Percentiles rank a stretch among this genome's conserved stretches.
Conservation (phyloP, 2,329 filamentous ascomycete species). For the Tolypocladium cylindrosporum region DNA sequence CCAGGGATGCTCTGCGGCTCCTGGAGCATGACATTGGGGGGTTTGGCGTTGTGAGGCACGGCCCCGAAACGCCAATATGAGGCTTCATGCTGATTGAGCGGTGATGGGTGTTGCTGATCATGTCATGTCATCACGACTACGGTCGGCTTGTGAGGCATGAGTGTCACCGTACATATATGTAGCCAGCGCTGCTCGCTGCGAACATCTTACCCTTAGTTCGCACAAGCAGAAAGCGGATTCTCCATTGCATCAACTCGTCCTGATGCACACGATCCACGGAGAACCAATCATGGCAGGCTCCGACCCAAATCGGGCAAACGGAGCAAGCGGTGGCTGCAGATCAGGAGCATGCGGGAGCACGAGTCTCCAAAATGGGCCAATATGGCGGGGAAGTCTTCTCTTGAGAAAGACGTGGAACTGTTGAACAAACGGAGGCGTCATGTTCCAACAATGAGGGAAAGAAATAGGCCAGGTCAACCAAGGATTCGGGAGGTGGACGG, state of each 20-base stretch:
- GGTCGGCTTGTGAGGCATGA: no score
- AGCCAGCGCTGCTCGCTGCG: no score
- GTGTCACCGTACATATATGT: no score
- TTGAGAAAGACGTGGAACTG: neutral
- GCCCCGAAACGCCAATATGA: neutral
- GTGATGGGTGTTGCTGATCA: no score
- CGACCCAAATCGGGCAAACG: neutral
- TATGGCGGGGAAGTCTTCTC: constrained; percentile 8
- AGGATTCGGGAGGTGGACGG: no score
- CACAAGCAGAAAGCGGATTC: no score
- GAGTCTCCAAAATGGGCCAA: constrained; percentile 15
- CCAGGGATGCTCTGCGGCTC: constrained; percentile 26
- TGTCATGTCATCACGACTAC: no score
- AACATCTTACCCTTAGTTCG: no score
- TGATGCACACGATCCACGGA: neutral
- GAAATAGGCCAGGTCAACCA: no score
- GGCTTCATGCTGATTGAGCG: no score
- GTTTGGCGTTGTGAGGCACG: constrained; percentile 13
- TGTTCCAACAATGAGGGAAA: no score
- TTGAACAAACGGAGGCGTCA: neutral
- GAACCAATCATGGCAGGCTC: neutral
- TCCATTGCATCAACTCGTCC: no score
- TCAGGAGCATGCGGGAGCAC: constrained; percentile 18
- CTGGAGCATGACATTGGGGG: constrained; percentile 24
- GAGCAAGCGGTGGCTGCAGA: constrained; percentile 9